Conservation (phyloP, 495 filamentous ascomycete genomes). For the Aspergillus funiculosus region DNA sequence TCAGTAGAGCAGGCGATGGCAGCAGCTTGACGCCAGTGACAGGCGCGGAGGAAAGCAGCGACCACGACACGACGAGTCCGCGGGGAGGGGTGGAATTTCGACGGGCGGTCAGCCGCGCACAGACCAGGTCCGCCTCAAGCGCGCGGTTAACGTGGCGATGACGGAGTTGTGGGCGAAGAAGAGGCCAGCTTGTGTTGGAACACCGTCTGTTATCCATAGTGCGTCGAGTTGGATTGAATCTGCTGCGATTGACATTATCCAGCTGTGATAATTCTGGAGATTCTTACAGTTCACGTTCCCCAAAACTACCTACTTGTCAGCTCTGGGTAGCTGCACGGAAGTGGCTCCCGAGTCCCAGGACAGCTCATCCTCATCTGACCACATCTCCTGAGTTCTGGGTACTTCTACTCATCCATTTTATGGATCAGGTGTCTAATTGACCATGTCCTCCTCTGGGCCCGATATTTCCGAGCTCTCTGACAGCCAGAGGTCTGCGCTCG, state of each 20-base stretch:
- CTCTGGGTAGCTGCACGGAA: background rate
- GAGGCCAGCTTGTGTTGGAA: constrained; percentile 12
- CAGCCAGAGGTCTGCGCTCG: constrained; percentile 71
- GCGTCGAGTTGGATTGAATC: no score
- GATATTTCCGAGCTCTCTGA: constrained; percentile 67
- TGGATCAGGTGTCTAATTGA: constrained; percentile 19
- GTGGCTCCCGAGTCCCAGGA: background rate
- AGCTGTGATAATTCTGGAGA: no score
- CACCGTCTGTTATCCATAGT: no score
- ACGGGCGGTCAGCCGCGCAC: constrained; percentile 13
- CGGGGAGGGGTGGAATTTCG: constrained; percentile 11
- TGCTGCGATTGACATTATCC: no score
- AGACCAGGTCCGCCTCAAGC: constrained; percentile 14
- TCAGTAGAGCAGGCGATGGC: constrained; percentile 7
- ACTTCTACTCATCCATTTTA: constrained; percentile 10
- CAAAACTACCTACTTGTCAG: background rate
- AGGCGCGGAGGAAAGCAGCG: constrained; percentile 7
- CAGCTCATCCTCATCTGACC: background rate
- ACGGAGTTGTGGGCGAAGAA: constrained; percentile 20
- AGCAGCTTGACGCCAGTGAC: constrained; percentile 16
- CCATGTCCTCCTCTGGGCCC: constrained; percentile 39
- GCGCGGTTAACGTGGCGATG: constrained; percentile 21
- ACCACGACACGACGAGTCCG: constrained; percentile 16
- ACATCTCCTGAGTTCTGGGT: background rate
- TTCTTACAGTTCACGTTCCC: no score